Conservation (phyloP, 1,284 basidiomycete species). For the Sporisorium iseilematis-ciliati region DNA sequence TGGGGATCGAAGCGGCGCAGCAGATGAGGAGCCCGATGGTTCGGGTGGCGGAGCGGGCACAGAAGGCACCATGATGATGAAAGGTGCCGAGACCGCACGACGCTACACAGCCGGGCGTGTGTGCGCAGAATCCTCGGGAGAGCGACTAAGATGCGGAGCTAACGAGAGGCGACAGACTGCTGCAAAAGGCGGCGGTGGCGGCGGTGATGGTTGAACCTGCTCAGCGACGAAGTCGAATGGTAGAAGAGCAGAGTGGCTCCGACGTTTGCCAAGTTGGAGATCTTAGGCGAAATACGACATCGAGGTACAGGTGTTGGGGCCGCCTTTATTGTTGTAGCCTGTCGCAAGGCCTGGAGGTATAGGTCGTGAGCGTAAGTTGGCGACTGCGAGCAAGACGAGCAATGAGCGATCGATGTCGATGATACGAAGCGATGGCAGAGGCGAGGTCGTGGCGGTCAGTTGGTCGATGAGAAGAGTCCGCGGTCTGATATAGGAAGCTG, state of each 20-base stretch:
- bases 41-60: constrained; percentile 7
- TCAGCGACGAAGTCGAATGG: too few relatives aligned
- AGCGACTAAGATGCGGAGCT: background rate
- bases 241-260: too few relatives aligned
- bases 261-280: too few relatives aligned
- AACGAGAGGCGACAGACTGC: background rate
- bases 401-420: background rate
- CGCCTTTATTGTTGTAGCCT: too few relatives aligned
- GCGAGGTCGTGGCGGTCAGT: background rate
- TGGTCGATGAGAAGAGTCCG: background rate
- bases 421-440: background rate
- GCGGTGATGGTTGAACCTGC: too few relatives aligned
- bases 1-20: constrained; percentile 3
- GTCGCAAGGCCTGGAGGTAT: too few relatives aligned
- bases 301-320: too few relatives aligned
- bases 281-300: too few relatives aligned
- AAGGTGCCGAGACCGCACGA: constrained; percentile 6
- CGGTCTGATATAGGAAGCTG: background rate
- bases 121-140: background rate
- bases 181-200: too few relatives aligned
- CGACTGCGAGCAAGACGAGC: too few relatives aligned
- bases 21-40: constrained; percentile 15
- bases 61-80: constrained; percentile 17
- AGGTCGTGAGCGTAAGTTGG: too few relatives aligned
- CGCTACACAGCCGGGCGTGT: constrained; percentile 1